phyloP scores from a whole-genome alignment of 164 flowering plant species.

The Echeveria elegans region DNA sequence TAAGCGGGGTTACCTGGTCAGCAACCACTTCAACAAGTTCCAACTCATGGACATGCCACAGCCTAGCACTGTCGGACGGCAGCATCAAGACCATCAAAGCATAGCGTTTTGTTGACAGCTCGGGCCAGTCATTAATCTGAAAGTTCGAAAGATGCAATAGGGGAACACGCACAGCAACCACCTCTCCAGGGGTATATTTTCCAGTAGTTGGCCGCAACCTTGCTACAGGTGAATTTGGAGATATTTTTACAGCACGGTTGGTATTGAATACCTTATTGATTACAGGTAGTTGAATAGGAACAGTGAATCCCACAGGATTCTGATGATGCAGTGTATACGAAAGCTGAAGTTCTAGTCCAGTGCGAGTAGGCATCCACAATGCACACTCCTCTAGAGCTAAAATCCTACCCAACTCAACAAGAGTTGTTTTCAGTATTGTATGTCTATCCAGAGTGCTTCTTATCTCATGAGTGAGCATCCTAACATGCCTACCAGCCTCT shows the following conservation, averaged over 20 bases:
- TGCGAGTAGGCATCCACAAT: conserved; percentile 80
- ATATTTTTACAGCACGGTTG: conserved; percentile 54
- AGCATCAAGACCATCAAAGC: conserved; percentile 91
- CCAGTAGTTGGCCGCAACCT: conserved; percentile 54
- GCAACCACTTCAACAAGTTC: conserved; percentile 93
- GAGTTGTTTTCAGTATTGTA: conserved; percentile 71
- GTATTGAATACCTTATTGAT: conserved; percentile 60
- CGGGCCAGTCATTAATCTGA: conserved; percentile 74
- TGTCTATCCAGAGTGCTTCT: conserved; percentile 83
- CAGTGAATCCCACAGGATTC: conserved; percentile 56
- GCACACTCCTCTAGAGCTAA: conserved; percentile 83
- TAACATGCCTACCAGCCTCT: conserved; percentile 82
- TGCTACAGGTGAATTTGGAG: conserved; percentile 67
- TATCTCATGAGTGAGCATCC: conserved; percentile 89
- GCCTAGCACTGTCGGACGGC: conserved; percentile 74
- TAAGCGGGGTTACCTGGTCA: conserved; percentile 46
- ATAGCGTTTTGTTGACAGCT: conserved; percentile 65
- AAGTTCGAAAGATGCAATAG: conserved; percentile 69
- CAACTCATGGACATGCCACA: conserved; percentile 81
- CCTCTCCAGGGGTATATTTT: conserved; percentile 63
- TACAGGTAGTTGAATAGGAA: conserved; percentile 65
- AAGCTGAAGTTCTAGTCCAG: conserved; percentile 72
- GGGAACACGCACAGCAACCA: conserved; percentile 87
- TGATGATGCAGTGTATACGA: conserved; percentile 66
- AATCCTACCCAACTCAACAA: conserved; percentile 75